Percentiles rank a stretch among this genome's conserved stretches.
Evolutionary conservation across 331 rosid genomes (phyloP).

Genomic region (Pyrus hybrid): DNA sequence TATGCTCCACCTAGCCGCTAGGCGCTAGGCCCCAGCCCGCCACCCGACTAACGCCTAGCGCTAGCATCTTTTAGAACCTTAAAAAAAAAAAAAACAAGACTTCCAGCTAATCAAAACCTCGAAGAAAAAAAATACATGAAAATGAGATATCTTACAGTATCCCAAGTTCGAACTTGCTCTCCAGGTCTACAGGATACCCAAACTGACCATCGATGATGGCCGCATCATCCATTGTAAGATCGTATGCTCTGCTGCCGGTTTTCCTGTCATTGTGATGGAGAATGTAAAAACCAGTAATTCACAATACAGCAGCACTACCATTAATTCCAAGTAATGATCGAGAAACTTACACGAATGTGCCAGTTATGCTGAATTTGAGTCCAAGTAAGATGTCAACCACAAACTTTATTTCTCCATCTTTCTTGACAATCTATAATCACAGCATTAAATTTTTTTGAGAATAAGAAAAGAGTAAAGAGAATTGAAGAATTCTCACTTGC

Average conservation of each 20-base stretch:
- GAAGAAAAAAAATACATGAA: not conserved
- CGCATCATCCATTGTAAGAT: slow-evolving; percentile 75
- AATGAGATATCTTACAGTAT: slow-evolving; percentile 45
- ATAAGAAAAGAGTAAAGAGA: too few relatives aligned
- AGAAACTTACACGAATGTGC: slow-evolving; percentile 53
- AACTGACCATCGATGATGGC: slow-evolving; percentile 79
- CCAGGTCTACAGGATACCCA: slow-evolving; percentile 69
- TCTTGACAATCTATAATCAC: slow-evolving; percentile 48
- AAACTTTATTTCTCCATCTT: slow-evolving; percentile 60
- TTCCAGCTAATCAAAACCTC: not conserved
- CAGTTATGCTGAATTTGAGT: slow-evolving; percentile 68
- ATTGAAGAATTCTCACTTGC: slow-evolving; percentile 9
- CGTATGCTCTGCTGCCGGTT: slow-evolving; percentile 38
- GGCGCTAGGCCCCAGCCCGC: too few relatives aligned
- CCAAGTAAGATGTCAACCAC: slow-evolving; percentile 61
- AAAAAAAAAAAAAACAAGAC: too few relatives aligned
- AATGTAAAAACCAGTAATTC: not conserved
- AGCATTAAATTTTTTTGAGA: not conserved
- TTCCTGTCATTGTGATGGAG: slow-evolving; percentile 33
- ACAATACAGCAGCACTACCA: not conserved
- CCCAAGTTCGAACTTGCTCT: slow-evolving; percentile 56
- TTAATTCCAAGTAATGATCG: not conserved
- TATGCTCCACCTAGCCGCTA: too few relatives aligned
- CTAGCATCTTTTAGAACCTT: too few relatives aligned
- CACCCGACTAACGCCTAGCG: too few relatives aligned